Percentiles rank a stretch among this genome's conserved stretches.
Conservation (phyloP, 148 eudicot genomes). For the Mesembryanthemum crystallinum region DNA sequence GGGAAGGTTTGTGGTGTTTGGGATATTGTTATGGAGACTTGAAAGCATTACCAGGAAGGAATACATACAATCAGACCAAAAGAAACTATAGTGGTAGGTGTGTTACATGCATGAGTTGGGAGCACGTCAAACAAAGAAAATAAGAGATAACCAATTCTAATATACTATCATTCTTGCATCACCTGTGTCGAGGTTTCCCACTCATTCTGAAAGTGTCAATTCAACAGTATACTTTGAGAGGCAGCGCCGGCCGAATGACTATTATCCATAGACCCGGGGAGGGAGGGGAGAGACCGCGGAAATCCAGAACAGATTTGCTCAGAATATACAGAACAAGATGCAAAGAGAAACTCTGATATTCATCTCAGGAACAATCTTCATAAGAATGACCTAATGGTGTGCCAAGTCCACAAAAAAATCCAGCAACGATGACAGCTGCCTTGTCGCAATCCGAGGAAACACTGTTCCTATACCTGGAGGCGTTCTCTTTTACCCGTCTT, state of each 20-base stretch:
- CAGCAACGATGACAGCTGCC: too few species aligned
- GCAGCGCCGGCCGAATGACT: slow-evolving; percentile 15
- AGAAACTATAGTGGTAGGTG: slow-evolving; percentile 21
- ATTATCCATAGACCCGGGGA: not conserved
- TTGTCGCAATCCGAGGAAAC: too few species aligned
- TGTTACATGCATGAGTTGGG: slow-evolving; percentile 35
- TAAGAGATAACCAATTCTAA: slow-evolving; percentile 23
- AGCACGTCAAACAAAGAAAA: slow-evolving; percentile 32
- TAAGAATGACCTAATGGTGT: too few species aligned
- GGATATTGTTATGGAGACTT: not conserved
- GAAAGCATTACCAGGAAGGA: not conserved
- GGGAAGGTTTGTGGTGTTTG: slow-evolving; percentile 3
- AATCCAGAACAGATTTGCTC: too few species aligned
- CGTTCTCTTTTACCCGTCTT: too few species aligned
- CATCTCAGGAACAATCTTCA: too few species aligned
- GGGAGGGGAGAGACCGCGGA: not conserved
- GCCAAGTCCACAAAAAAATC: too few species aligned
- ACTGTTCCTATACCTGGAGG: too few species aligned
- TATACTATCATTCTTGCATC: not conserved
- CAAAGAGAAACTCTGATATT: not conserved
- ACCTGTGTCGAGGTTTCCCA: slow-evolving; percentile 20
- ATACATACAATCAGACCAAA: not conserved
- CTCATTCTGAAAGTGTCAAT: slow-evolving; percentile 20
- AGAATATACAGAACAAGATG: too few species aligned
- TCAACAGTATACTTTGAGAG: not conserved